Conservation (phyloP, 2,329 filamentous ascomycete species). For the Xylaria sp. region DNA sequence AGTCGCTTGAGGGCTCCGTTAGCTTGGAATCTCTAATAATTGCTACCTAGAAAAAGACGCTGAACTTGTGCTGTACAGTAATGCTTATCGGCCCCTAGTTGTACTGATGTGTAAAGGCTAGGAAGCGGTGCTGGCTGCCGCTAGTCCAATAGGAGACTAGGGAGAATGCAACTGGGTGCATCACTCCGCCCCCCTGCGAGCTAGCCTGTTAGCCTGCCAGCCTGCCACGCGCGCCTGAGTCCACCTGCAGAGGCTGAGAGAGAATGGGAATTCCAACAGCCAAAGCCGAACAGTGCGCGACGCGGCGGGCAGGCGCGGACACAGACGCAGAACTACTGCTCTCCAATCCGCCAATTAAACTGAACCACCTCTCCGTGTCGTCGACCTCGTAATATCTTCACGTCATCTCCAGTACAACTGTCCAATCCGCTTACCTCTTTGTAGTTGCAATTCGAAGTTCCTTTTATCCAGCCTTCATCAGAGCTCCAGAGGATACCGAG, state of each 20-base stretch:
- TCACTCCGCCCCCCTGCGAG: conserved; percentile 28
- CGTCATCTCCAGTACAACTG: conserved; percentile 10
- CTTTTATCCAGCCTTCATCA: background rate
- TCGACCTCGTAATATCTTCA: conserved; percentile 7
- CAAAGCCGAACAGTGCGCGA: conserved; percentile 19
- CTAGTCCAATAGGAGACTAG: conserved; percentile 30
- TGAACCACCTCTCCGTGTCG: conserved; percentile 15
- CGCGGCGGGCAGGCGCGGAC: too few species aligned
- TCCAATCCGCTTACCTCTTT: conserved; percentile 8
- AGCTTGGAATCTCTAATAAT: conserved; percentile 24
- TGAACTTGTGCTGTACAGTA: conserved; percentile 34
- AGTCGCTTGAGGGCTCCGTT: conserved; percentile 37
- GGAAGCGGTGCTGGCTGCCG: conserved; percentile 13
- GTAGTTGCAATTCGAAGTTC: conserved; percentile 5
- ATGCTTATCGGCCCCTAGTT: conserved; percentile 28
- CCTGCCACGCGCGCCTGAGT: conserved; percentile 26
- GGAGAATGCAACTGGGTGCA: conserved; percentile 15
- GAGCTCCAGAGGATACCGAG: conserved; percentile 1
- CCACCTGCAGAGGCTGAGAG: conserved; percentile 32
- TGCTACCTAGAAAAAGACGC: background rate
- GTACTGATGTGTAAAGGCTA: conserved; percentile 26
- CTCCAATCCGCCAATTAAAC: conserved; percentile 28
- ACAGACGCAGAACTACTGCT: conserved; percentile 13
- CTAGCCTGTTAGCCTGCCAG: conserved; percentile 26
- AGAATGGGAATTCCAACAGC: conserved; percentile 10